These are phyloP conservation scores for Magnusiomyces ingens DNA, from an alignment of 1,139 yeast species.

Conservation along the genomic window DNA sequence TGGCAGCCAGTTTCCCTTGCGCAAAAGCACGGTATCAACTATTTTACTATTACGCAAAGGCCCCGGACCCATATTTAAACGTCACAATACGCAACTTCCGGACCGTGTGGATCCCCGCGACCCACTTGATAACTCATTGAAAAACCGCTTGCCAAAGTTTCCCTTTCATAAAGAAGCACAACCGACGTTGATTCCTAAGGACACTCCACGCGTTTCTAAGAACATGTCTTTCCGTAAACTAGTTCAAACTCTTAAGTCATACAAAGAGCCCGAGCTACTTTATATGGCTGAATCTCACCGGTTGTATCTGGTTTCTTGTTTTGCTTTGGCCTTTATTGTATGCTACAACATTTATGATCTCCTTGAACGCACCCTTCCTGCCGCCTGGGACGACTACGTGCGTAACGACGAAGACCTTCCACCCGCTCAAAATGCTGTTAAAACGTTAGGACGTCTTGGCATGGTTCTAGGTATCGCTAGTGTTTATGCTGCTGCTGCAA, in stretches of 20 bases:
- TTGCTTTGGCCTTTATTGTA: slow-evolving; percentile 61
- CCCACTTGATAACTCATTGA: slow-evolving; percentile 20
- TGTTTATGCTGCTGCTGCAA: slow-evolving; percentile 38
- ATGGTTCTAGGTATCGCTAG: slow-evolving; percentile 39
- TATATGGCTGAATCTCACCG: slow-evolving; percentile 83
- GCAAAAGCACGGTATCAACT: no score
- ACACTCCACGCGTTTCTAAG: slow-evolving; percentile 56
- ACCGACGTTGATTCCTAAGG: slow-evolving; percentile 59
- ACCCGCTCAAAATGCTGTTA: slow-evolving; percentile 33
- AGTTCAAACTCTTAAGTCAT: slow-evolving; percentile 50
- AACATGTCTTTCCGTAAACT: slow-evolving; percentile 56
- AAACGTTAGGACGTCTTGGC: slow-evolving; percentile 38
- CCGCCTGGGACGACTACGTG: slow-evolving; percentile 50
- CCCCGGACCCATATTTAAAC: not conserved
- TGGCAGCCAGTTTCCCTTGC: no score
- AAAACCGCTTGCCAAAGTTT: slow-evolving; percentile 43
- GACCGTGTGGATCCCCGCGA: slow-evolving; percentile 21
- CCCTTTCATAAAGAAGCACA: slow-evolving; percentile 61
- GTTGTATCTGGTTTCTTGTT: slow-evolving; percentile 62
- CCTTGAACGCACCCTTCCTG: slow-evolving; percentile 51
- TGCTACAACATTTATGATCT: slow-evolving; percentile 59
- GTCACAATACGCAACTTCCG: slow-evolving; percentile 21
- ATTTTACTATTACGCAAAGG: no score
- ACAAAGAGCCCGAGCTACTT: slow-evolving; percentile 61
- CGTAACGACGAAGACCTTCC: slow-evolving; percentile 45